Conservation (phyloP, 805 yeast genomes). For the Metschnikowia peoriensis region DNA sequence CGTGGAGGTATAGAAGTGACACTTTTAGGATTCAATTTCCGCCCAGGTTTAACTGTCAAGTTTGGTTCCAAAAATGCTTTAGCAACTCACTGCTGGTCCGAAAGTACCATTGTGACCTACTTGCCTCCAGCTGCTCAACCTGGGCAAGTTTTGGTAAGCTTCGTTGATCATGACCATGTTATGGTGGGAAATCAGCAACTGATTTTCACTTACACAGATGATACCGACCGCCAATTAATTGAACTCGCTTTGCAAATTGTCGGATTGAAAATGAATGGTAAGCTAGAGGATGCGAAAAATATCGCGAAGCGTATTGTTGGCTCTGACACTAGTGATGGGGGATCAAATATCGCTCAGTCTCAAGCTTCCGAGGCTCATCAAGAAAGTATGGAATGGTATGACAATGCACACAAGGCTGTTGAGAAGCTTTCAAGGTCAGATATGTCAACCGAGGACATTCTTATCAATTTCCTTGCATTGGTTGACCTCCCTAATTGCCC, state of each 20-base stretch:
- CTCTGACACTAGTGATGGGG: constrained; percentile 33
- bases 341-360: constrained; percentile 22
- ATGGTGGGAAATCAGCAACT: constrained; percentile 44
- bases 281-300: constrained; percentile 89
- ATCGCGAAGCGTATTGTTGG: constrained; percentile 91
- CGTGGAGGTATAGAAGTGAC: constrained; percentile 97
- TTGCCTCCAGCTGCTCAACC: constrained; percentile 88
- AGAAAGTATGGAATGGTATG: constrained; percentile 46
- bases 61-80: constrained; percentile 80
- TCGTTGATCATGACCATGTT: constrained; percentile 50
- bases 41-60: constrained; percentile 76
- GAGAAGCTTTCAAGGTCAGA: constrained; percentile 45
- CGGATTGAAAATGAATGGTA: constrained; percentile 95
- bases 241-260: constrained; percentile 96
- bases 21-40: constrained; percentile 80
- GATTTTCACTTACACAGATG: constrained; percentile 89
- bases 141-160: constrained; percentile 90
- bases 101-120: constrained; percentile 87
- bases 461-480: constrained; percentile 51
- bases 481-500: constrained; percentile 67
- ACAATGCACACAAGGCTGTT: constrained; percentile 51
- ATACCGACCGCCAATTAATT: constrained; percentile 89
- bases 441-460: constrained; percentile 48
- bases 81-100: constrained; percentile 96
- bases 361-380: constrained; percentile 16